Conservation (phyloP, 305 asterid species). For the Euphrasia arctica region DNA sequence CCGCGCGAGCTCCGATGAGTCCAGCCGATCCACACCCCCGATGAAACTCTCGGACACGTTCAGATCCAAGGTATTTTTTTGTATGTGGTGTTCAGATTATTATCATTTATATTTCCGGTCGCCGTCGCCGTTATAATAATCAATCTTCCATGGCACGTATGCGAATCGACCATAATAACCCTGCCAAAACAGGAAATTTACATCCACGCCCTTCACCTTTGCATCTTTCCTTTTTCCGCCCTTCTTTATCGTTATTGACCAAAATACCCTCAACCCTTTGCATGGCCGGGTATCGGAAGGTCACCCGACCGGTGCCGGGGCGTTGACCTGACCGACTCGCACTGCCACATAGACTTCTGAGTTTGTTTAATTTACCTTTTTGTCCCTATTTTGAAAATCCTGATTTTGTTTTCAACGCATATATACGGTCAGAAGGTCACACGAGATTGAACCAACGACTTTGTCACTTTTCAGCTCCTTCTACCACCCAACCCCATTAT, state of each 20-base stretch:
- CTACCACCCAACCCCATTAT: slow-evolving; percentile 7
- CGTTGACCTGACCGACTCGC: slow-evolving; percentile 28
- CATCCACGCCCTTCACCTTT: slow-evolving; percentile 33
- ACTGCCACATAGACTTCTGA: slow-evolving; percentile 7
- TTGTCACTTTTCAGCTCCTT: neutral
- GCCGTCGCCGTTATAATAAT: slow-evolving; percentile 4
- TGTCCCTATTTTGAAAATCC: slow-evolving; percentile 19
- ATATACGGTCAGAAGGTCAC: slow-evolving; percentile 35
- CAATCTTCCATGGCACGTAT: too few relatives aligned
- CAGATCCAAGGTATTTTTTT: slow-evolving; percentile 52
- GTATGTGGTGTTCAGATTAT: too few relatives aligned
- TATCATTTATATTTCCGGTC: neutral
- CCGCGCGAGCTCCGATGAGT: slow-evolving; percentile 51
- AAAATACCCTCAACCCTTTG: slow-evolving; percentile 24
- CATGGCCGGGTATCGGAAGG: slow-evolving; percentile 24
- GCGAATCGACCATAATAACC: slow-evolving; percentile 40
- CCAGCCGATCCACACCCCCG: slow-evolving; percentile 24
- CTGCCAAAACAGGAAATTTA: slow-evolving; percentile 23
- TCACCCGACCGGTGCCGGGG: slow-evolving; percentile 23
- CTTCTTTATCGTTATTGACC: slow-evolving; percentile 27
- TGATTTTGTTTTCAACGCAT: slow-evolving; percentile 48
- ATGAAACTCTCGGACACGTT: slow-evolving; percentile 23
- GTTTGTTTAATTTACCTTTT: neutral
- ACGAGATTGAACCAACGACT: neutral
- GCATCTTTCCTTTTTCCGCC: slow-evolving; percentile 12